Percentiles rank a stretch among this genome's conserved stretches.
These are phyloP conservation scores for Colletotrichum sp. DNA, from an alignment of 2,329 filamentous ascomycete genomes.

Conservation along the genomic window DNA sequence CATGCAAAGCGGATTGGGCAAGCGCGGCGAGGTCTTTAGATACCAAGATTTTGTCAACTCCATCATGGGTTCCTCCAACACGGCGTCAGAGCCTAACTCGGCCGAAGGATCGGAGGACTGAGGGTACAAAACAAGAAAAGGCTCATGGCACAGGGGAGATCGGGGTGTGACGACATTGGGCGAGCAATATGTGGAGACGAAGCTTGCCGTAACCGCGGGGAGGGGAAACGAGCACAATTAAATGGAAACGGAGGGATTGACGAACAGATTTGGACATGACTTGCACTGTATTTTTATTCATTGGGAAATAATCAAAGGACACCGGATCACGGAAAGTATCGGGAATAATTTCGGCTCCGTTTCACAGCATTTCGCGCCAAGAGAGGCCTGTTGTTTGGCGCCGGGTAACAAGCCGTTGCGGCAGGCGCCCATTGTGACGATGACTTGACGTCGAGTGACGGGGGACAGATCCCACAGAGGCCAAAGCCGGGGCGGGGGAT, in stretches of 20 bases:
- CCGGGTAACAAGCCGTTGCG: neutral
- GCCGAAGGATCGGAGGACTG: constrained; percentile 28
- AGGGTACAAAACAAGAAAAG: neutral
- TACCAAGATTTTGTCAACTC: constrained; percentile 91
- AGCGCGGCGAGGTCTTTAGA: constrained; percentile 86
- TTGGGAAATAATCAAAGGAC: neutral
- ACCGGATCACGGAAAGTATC: neutral
- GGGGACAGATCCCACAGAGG: neutral
- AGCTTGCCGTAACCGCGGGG: neutral
- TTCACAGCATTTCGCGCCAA: constrained; percentile 1
- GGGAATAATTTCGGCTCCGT: constrained; percentile 10
- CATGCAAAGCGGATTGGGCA: constrained; percentile 57
- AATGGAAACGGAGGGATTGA: constrained; percentile 6
- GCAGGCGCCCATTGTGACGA: neutral
- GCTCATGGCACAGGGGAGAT: neutral
- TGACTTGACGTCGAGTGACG: neutral
- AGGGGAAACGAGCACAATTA: neutral
- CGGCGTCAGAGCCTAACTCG: constrained; percentile 35
- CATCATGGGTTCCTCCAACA: constrained; percentile 59
- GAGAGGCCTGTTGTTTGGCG: neutral
- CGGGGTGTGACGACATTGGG: constrained; percentile 7
- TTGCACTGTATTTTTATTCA: constrained; percentile 11
- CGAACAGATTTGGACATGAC: constrained; percentile 5
- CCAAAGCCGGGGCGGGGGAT: neutral
- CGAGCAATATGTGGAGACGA: constrained; percentile 3